These are phyloP conservation scores for Dionaea muscipula DNA, from an alignment of 179 eudicot genomes.

Conservation along the genomic window DNA sequence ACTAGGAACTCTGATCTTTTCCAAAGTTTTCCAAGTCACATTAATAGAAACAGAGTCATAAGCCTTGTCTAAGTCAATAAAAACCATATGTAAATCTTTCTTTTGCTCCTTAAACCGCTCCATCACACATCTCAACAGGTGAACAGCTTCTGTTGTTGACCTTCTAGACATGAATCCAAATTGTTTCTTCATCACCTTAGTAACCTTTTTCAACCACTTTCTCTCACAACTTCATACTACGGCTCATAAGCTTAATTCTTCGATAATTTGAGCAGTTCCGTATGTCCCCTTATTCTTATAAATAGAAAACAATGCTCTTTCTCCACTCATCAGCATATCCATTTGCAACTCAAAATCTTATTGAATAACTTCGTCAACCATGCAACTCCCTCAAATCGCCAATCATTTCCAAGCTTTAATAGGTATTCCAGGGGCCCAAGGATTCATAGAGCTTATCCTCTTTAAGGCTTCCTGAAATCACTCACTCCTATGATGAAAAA, in stretches of 20 bases:
- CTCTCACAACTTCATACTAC: background rate
- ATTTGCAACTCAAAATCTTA: background rate
- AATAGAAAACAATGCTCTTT: background rate
- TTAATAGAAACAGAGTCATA: background rate
- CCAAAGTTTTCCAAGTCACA: background rate
- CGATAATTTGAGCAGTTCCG: no score
- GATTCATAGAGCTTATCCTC: no score
- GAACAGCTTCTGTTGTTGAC: background rate
- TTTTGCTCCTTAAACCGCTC: background rate
- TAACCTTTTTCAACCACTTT: background rate
- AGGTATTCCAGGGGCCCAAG: background rate
- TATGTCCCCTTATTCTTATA: background rate
- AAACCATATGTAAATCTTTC: background rate
- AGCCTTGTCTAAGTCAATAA: constrained; percentile 1
- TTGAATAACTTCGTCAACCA: background rate
- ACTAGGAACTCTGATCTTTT: background rate
- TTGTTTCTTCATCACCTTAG: background rate
- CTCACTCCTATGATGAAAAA: no score
- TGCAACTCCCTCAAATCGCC: background rate
- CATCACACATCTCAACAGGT: background rate
- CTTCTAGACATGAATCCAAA: constrained; percentile 1
- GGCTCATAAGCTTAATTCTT: background rate
- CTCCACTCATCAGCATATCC: constrained; percentile 4
- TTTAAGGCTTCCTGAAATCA: no score
- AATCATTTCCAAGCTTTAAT: background rate